Evolutionary conservation across 164 flowering plant genomes (phyloP), one percentile per base, ranked within the genome.

Genomic region (Vitis labrusca): DNA sequence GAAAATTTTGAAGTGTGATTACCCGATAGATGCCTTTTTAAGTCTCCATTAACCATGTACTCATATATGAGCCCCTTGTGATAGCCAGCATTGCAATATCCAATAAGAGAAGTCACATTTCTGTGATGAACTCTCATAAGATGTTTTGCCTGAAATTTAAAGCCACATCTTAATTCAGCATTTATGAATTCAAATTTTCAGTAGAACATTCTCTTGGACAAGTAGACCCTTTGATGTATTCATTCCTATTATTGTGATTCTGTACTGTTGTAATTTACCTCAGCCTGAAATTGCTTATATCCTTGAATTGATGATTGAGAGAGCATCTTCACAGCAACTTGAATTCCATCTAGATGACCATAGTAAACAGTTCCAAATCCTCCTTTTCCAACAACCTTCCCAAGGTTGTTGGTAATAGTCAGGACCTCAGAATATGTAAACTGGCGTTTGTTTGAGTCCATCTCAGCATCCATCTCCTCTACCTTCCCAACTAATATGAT

Each of bases 321-420:
- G 3, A 79, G 78, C 66, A 74, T 61, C 70, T 76, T 78, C 13
- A 76, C 74, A 5, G 83, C 81, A 59, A 85, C 88, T 49, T 64
- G 71, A 59, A 64, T 57, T n/a, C 71, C 81, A 37, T 79, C 74
- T 51, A 81, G 12, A 53, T 51, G 49, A 12, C 88, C 90, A 69
- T 66, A 76, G 63, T 77, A 84, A 27, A 84, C 88, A 9, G 73
- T 74, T 50, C 88, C 90, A 71, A 75, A 86, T 30, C 84, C 86
- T 71, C 90, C 90, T 81, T 66, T 71, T 1, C 88, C 86, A 61
- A 84, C 65, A 5, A 75, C 73, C 23, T n/a, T 59, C 10, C 60
- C 14, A n/a, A 86, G 85, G 57, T 80, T 78, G 23, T 70, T 71
- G 5, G 87, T 86, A 12, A 84, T 86, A 1, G 14, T 73, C 29